Percentiles rank a stretch among this genome's conserved stretches.
These are phyloP conservation scores for Millerozyma miso DNA, from an alignment of 805 yeast genomes.

Conservation along the genomic window DNA sequence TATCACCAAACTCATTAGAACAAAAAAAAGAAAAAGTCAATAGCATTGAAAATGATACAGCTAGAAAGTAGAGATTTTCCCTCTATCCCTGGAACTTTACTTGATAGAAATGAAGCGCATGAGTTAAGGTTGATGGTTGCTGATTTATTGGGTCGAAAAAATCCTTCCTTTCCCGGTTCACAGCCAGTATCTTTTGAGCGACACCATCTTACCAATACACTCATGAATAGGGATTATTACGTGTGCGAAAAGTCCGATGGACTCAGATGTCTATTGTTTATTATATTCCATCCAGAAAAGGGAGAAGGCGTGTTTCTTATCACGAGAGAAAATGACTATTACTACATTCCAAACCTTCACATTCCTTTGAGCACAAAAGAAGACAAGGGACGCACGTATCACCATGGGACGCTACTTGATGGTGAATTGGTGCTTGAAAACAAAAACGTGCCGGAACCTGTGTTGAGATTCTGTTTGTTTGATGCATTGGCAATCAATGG, in stretches of 20 bases:
- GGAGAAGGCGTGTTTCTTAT: constrained; percentile 89
- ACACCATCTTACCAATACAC: constrained; percentile 59
- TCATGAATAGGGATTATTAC: constrained; percentile 71
- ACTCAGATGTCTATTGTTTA: constrained; percentile 71
- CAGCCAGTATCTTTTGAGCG: constrained; percentile 92
- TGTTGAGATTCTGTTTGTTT: constrained; percentile 75
- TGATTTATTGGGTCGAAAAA: constrained; percentile 49
- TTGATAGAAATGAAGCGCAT: constrained; percentile 66
- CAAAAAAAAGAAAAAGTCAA: neutral
- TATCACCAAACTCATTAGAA: neutral
- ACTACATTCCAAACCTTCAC: constrained; percentile 75
- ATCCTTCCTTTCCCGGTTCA: constrained; percentile 78
- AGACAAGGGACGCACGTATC: constrained; percentile 53
- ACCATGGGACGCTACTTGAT: constrained; percentile 85
- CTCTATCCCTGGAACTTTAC: constrained; percentile 77
- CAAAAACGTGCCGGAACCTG: constrained; percentile 50
- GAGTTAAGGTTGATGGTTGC: constrained; percentile 69
- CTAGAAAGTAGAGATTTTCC: constrained; percentile 60
- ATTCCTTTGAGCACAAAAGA: constrained; percentile 57
- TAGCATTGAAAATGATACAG: constrained; percentile 25
- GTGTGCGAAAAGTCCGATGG: constrained; percentile 98
- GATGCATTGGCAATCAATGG: constrained; percentile 88
- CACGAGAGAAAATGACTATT: constrained; percentile 85
- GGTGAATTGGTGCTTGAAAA: constrained; percentile 87
- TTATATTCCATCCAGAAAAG: constrained; percentile 60